Base-by-base conservation (phyloP, 768 basidiomycete species). In the Boletellus ananas region DNA sequence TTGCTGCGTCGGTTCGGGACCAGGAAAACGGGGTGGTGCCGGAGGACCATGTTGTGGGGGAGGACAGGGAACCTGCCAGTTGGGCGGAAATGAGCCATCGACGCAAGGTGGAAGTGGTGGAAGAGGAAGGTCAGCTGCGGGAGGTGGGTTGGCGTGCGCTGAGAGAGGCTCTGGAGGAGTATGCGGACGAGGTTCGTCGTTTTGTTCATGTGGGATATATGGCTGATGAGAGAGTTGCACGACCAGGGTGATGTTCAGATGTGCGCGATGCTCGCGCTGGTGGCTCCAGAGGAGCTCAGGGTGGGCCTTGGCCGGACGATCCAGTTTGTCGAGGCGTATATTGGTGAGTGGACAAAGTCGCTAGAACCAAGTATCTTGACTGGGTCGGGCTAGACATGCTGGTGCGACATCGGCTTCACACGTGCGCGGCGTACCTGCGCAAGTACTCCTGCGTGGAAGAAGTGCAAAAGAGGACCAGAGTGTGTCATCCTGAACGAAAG, bases 201-300 rank as follows among this genome's bases (percentile, higher is more conserved):
- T 52, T n/a, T n/a, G n/a, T n/a, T n/a, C n/a, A n/a, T n/a, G n/a
- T n/a, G n/a, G 37, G 29, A 29, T 21, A 36, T 5, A 33, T 7
- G 34, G 21, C 29, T 54, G 23, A 57, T 48, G 39, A 47, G 18
- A n/a, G 4, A 6, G 13, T 34, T 16, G 18, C 36, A 51, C n/a
- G 14, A 21, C 41, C 50, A 90, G 85, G 90, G 90, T 13, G 84
- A 92, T 58, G 72, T 90, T 1, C 90, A 90, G 59, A 87, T 83
- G 75, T 90, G 88, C 65, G 81, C 87, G 1, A 79, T 87, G 75
- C 61, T 92, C 14, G 73, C 79, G 3, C 59, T 87, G 1, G 69
- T 91, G 17, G 86, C 83, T 7, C 72, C 76, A 0, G 58, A 72
- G 38, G 85, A 90, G 59, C 69, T 93, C 37, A 56, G 60, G 34